Base-by-base conservation (phyloP, 2,329 filamentous ascomycete genomes). In the Pestalotiopsis fici region DNA sequence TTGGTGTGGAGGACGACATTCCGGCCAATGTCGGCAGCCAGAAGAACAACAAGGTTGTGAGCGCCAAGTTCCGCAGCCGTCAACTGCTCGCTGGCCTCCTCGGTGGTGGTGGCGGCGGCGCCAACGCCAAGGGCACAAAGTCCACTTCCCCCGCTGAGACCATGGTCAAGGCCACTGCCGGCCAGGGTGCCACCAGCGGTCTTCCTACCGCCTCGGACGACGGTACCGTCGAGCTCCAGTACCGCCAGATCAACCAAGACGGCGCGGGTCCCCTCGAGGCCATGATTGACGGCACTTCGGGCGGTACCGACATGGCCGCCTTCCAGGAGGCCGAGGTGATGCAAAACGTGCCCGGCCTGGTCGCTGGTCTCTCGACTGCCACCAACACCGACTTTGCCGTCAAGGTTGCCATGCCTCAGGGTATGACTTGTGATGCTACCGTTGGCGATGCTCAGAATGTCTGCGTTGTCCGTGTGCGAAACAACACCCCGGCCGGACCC, bases 201-300 rank as follows among this genome's bases (percentile, higher is more conserved):
- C 79, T 92, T 21, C 90, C 90, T 9, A 92, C 90, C 4, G 85
- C 83, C 67, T 79, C 82, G 23, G 87, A 90, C 67, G 83, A 88
- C 66, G 90, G 90, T 69, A 84, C 83, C 31, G 81, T 92, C 76
- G 85, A 83, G 67, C 85, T 92, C 85, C 88, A 85, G 68, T 91
- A 87, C 81, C 88, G 90, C 77, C 87, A 92, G 81, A 87, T 92
- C 81, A 92, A 92, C 84, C 89, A 91, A 78, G 90, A 92, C 72
- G 90, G 90, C 25, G 90, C 89, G 0, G 90, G 90, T 2, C 89
- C 89, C 1, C 79, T 92, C 60, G 85, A 81, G 35, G 89, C 89
- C 9, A 81, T 82, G 56, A 81, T 92, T 61, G 90, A 92, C 73
- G 79, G 82, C 55, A 90, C 88, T 28, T 91, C 88, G 1, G 89